Evolutionary conservation across 352 stramenopile genomes (phyloP), one percentile per base, ranked within the genome.

Genomic region (Sclerospora graminicola): DNA sequence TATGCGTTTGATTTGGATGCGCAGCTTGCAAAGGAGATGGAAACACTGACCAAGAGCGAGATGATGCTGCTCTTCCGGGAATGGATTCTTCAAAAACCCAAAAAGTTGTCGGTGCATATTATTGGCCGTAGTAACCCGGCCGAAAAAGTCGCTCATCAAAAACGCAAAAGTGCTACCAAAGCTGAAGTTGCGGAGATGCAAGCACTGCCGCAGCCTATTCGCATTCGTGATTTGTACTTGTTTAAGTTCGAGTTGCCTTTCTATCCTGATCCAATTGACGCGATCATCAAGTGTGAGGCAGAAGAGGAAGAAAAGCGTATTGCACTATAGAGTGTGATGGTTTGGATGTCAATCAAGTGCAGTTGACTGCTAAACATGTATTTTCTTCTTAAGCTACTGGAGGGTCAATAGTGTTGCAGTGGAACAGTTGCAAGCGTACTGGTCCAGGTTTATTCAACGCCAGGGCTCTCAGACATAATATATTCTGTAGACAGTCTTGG

Each of bases 401-500:
- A 15, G 28, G n/a, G n/a, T n/a, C n/a, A n/a, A 20, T 13, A 16
- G 35, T 29, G 20, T 33, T 51, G 10, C 16, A 28, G 16, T 45
- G 21, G 21, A 6, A 26, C 21, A 31, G 9, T 8, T 46, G 33
- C 45, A 13, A 28, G 33, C 16, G 18, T 14, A 36, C 35, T 24
- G 16, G 49, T 9, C 21, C 18, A n/a, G 26, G 21, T 45, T 24
- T 41, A 15, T 42, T 44, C 19, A 8, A 2, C 6, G 21, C 6
- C 51, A 57, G 34, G 14, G 27, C 19, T 45, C 37, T 66, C 71
- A 93, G 44, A 90, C 82, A 65, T 97, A 96, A 63, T 84, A 96
- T 67, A 97, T 89, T 76, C 88, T 83, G 51, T 96, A 94, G 49
- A 95, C 72, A 20, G 82, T 95, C 72, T 94, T 95, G 51, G 79